Percentiles rank a stretch among this genome's conserved stretches.
Conservation (phyloP, 148 eudicot species). For the Vaccinium corymbosum region DNA sequence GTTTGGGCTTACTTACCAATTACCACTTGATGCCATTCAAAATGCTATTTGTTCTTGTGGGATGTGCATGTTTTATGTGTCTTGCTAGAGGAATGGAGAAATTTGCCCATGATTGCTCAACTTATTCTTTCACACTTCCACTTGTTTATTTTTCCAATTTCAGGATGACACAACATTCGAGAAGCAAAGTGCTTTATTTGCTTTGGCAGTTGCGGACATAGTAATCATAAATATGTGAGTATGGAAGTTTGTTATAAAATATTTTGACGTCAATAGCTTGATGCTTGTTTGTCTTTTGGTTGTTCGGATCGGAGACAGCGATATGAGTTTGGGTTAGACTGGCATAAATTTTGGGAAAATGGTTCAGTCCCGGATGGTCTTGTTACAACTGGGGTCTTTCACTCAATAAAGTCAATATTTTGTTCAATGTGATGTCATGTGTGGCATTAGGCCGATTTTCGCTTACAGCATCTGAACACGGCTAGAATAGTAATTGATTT, state of each 20-base stretch:
- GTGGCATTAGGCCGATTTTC: not conserved
- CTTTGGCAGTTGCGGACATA: constrained; percentile 84
- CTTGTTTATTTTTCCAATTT: constrained; percentile 7
- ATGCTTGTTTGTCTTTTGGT: not conserved
- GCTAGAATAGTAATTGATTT: not conserved
- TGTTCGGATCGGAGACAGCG: not conserved
- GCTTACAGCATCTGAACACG: not conserved
- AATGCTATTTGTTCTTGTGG: not conserved
- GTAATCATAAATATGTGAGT: constrained; percentile 88
- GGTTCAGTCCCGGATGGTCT: not conserved
- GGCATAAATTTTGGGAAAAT: not conserved
- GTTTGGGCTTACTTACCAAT: not conserved
- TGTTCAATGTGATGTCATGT: not conserved
- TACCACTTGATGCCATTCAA: not conserved
- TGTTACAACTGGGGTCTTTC: not conserved
- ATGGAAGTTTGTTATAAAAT: not conserved
- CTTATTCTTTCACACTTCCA: not conserved
- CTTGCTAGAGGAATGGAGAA: not conserved
- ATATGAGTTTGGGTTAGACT: constrained; percentile 1
- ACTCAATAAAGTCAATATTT: not conserved
- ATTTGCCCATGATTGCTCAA: constrained; percentile 2
- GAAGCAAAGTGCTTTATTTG: constrained; percentile 89
- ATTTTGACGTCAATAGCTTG: not conserved
- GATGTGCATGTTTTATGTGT: constrained; percentile 1
- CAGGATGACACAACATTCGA: constrained; percentile 92